These are phyloP conservation scores for Calocera viscosa DNA, from an alignment of 768 basidiomycete species.

Conservation along the genomic window DNA sequence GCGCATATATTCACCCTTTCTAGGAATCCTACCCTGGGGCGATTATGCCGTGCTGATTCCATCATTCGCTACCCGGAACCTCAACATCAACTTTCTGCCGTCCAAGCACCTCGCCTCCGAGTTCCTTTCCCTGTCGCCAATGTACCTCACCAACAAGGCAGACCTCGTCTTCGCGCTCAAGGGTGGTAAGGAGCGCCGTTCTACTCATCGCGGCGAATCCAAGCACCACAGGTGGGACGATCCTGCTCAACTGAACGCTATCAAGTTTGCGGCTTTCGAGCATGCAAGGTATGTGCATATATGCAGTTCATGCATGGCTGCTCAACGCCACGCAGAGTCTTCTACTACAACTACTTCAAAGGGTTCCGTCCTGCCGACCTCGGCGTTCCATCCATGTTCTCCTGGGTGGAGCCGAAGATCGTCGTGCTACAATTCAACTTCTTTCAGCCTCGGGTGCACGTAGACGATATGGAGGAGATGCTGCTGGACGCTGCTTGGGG, in stretches of 20 bases:
- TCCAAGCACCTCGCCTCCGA: neutral
- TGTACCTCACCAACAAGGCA: neutral
- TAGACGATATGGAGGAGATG: neutral
- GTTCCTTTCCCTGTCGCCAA: neutral
- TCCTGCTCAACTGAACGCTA: neutral
- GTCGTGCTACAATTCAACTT: conserved; percentile 2
- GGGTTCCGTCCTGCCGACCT: neutral
- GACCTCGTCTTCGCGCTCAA: neutral
- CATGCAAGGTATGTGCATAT: neutral
- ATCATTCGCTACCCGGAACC: neutral
- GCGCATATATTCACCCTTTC: neutral
- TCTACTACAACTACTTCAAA: neutral
- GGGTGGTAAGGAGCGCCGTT: neutral
- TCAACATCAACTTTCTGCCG: neutral
- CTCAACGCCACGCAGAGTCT: neutral
- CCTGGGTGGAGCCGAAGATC: neutral
- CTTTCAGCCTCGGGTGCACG: neutral
- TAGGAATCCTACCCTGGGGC: neutral
- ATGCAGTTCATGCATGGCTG: neutral
- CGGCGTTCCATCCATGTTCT: neutral
- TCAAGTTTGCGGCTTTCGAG: neutral
- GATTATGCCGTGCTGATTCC: neutral
- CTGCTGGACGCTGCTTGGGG: conserved; percentile 1
- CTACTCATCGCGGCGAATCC: neutral
- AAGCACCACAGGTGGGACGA: neutral